Base-by-base conservation (phyloP, 768 basidiomycete genomes). In the Gloeopeniophorella convolvens region DNA sequence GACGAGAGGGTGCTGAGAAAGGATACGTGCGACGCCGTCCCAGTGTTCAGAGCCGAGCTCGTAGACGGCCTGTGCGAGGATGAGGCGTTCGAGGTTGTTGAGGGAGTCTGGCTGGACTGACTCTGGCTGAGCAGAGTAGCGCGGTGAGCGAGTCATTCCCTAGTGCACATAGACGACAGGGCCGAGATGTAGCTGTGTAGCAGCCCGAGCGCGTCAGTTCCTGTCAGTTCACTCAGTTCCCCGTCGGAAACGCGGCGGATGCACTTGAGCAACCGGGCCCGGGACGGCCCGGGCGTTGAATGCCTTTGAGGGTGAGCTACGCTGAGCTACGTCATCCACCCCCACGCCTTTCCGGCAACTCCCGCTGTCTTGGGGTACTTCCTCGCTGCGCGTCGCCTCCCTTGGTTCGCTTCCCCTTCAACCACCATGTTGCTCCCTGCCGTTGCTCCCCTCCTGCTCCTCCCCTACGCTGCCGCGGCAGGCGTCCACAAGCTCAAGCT, bases 401-500 rank as follows among this genome's bases (percentile, higher is more conserved):
- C 45, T 45, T 33, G 15, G 15, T 12, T 4, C 8, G 18, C 12
- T 37, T 51, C 5, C 39, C 43, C 47, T 57, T 57, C 42, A 42
- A 58, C 63, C 62, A 66, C 59, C 67, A 72, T 73, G 72, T 66
- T 72, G 50, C 66, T 76, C 62, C 65, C 72, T 40, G 62, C 66
- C 28, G 66, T 75, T 57, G 59, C 69, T 40, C 63, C 68, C 5
- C 61, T 77, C 31, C 35, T 72, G 8, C 67, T 75, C 56, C 63
- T 76, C 70, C 70, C 75, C 18, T 68, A 75, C 62, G 72, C 73
- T 55, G 68, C 70, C 6, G 72, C 73, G 8, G 75, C 75, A 16
- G 78, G 79, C 55, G 72, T 90, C 1, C 85, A 84, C 77, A 92
- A 79, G 63, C 79, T 96, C 66, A 93, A 92, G 68, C 82, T 97